Base-by-base conservation (phyloP, 2,329 filamentous ascomycete species). In the Elsinoe ampelina region DNA sequence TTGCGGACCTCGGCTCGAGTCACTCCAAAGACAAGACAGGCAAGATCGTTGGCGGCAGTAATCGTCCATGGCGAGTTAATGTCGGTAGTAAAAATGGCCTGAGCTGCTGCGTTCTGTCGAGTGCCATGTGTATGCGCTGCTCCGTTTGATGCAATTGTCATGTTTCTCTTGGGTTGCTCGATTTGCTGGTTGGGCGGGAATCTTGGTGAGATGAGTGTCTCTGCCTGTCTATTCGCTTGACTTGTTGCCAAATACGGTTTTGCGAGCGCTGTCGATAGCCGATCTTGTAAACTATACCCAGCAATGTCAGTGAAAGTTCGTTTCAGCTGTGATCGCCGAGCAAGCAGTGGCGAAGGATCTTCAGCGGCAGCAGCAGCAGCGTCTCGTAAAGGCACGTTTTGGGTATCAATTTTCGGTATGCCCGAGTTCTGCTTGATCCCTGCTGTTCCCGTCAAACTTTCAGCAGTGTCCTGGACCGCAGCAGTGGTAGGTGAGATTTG, bases 81-180 rank as follows among this genome's bases (percentile, higher is more conserved):
- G 70, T 95, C 89, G n/a, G 93, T 98, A 6, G 92, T 95, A 69
- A 98, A 98, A 58, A 98, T 96, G 55, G 93, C 93, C 70, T 98
- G 93, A 4, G 92, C 88, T 41, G 89, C 88, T 6, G 90, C 90
- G 12, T 87, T 85, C 84, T 90, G 95, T 70, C 93, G 83, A 65
- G 88, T 93, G 58, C 89, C 87, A 71, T 96, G 91, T 7, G 87
- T 87, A 70, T 96, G 92, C n/a, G 75, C 75, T 36, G 73, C 74
- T 38, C 72, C 68, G 15, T 72, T 72, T 66, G 55, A 66, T 17
- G 15, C 59, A n/a, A 55, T 63, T 61, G 65, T 66, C 54, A 63
- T 72, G 63, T 55, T 45, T 61, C 73, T 61, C 63, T 61, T 22
- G 62, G 61, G 57, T 39, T 52, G 48, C 15, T 52, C 48, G 62